Conservation (phyloP, 192 early-diverging fungal species). For the Thamnidium elegans region DNA sequence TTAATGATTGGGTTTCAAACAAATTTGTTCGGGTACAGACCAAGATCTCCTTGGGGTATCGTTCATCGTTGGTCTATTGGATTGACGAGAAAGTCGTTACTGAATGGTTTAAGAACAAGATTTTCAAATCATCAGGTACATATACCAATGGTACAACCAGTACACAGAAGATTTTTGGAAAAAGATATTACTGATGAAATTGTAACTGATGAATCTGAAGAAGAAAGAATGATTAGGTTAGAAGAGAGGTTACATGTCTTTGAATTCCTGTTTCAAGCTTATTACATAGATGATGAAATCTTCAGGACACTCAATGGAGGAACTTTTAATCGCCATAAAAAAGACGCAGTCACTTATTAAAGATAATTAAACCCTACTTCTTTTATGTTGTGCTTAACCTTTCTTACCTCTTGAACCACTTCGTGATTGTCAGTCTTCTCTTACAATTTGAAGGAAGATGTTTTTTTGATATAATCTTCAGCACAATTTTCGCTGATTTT, state of each 20-base stretch:
- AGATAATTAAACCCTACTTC: no score
- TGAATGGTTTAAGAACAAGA: conserved; percentile 1
- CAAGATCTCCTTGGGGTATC: conserved; percentile 21
- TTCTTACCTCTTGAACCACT: background rate
- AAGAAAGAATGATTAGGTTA: conserved; percentile 3
- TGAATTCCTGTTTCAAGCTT: conserved; percentile 18
- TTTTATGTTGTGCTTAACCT: background rate
- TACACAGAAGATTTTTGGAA: background rate
- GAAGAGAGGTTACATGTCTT: conserved; percentile 20
- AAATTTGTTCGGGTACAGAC: conserved; percentile 20
- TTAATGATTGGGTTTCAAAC: conserved; percentile 19
- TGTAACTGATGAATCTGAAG: background rate
- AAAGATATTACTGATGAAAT: background rate
- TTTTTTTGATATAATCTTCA: background rate
- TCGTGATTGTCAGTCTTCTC: background rate
- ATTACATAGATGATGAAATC: conserved; percentile 25
- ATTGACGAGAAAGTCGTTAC: conserved; percentile 5
- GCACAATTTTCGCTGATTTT: background rate
- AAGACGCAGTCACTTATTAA: no score
- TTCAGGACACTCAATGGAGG: background rate
- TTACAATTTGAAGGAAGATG: background rate
- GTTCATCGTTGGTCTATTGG: conserved; percentile 23
- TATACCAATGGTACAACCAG: conserved; percentile 11
- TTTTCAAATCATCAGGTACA: background rate
- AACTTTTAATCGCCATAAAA: no score